These are phyloP conservation scores for Ophiorrhiza pumila DNA, from an alignment of 257 asterid genomes.

Conservation along the genomic window DNA sequence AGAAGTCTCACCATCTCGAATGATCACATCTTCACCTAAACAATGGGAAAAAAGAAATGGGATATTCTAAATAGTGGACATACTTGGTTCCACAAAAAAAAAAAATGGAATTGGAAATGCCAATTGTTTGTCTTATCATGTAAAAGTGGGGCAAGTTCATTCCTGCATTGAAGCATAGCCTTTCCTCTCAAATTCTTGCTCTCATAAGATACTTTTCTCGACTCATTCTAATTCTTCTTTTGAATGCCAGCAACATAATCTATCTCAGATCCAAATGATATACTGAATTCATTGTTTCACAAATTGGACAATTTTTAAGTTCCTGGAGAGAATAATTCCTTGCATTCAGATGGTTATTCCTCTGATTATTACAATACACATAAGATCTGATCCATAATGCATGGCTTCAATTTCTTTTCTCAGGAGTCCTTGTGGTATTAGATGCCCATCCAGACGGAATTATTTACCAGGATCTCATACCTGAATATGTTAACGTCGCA, in stretches of 20 bases:
- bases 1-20: background rate
- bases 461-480: conserved; percentile 76
- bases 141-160: background rate
- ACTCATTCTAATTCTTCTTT: background rate
- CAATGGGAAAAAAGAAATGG: too few relatives aligned
- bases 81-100: background rate
- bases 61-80: too few relatives aligned
- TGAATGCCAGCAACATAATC: background rate
- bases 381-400: background rate
- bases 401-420: conserved; percentile 4
- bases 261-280: background rate
- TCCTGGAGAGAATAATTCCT: background rate
- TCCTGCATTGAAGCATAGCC: background rate
- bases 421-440: conserved; percentile 88
- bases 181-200: background rate
- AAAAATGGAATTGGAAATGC: background rate
- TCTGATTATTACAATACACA: background rate
- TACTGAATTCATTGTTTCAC: background rate
- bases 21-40: background rate
- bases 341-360: background rate
- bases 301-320: background rate
- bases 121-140: background rate
- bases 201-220: background rate
- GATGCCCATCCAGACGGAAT: conserved; percentile 89
- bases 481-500: conserved; percentile 55